Conservation (phyloP, 495 filamentous ascomycete species). For the Penicillium pulvis region DNA sequence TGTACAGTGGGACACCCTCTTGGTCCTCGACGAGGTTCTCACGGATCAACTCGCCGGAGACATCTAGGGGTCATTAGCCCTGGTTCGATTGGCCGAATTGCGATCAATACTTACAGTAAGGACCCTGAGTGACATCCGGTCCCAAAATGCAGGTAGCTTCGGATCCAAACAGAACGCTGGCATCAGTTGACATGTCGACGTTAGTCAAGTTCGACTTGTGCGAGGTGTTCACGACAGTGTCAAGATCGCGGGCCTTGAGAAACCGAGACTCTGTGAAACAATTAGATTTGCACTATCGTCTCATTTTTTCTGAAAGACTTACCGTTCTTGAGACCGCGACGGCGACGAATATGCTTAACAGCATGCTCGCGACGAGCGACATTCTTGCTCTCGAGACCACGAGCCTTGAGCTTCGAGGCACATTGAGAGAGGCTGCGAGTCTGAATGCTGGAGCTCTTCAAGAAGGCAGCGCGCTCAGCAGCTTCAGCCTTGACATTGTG, state of each 20-base stretch:
- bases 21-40: slow-evolving; percentile 57
- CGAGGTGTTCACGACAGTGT: slow-evolving; percentile 38
- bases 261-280: slow-evolving; percentile 23
- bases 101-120: slow-evolving; percentile 31
- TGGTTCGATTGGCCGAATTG: neutral
- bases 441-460: slow-evolving; percentile 35
- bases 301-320: neutral
- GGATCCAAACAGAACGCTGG: slow-evolving; percentile 52
- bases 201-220: slow-evolving; percentile 49
- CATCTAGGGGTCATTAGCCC: slow-evolving; percentile 24
- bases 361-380: slow-evolving; percentile 44
- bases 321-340: slow-evolving; percentile 26
- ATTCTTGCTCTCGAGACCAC: slow-evolving; percentile 47
- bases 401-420: slow-evolving; percentile 49
- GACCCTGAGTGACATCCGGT: slow-evolving; percentile 58
- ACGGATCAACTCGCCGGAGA: slow-evolving; percentile 56
- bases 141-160: slow-evolving; percentile 58
- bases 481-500: slow-evolving; percentile 49
- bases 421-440: slow-evolving; percentile 49
- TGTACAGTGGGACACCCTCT: slow-evolving; percentile 54
- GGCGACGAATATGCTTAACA: slow-evolving; percentile 33
- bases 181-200: slow-evolving; percentile 50
- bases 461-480: slow-evolving; percentile 45
- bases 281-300: neutral
- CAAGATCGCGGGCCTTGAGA: slow-evolving; percentile 45